Base-by-base conservation (phyloP, 345 rosid genomes). In the Euphorbia lathyris region DNA sequence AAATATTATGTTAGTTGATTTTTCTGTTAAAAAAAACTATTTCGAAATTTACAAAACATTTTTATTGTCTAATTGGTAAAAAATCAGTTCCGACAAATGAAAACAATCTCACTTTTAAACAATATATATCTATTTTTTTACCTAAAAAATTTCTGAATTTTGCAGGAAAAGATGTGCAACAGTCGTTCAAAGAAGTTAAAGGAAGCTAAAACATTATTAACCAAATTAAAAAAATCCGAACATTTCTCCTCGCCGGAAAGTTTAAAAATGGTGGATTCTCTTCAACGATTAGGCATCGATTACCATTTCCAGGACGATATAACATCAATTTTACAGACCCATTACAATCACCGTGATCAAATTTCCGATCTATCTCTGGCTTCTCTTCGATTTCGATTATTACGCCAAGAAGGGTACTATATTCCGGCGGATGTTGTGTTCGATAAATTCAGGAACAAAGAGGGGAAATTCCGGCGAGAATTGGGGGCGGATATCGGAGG, bases 321-420 rank as follows among this genome's bases (percentile, higher is more conserved):
- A 47, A 32, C 32, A 12, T 11, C 47, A 5, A 16, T 67, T 67
- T 29, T 67, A 10, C 20, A 67, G 9, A 25, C 12, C 9, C 62
- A 34, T 3, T 53, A 67, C 19, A 27, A 13, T 16, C 3, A 11
- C 3, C 1, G 0, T 13, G 1, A 25, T 17, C 67, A 23, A 26
- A 43, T 30, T 8, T 14, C 43, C 8, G 70, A 65, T 68, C 83
- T 82, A 27, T 63, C 56, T 29, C 74, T 71, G 66, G 68, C 55
- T 27, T 69, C 67, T 17, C 53, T 64, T 10, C 67, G 67, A 30
- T 64, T 64, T 16, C 67, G 67, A 9, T 64, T 64, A 30, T 26
- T 64, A 27, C 23, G 67, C 25, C 67, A 64, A 12, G 34, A 64
- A 64, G 67, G 67, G 9, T 64, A 25, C 36, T 27, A 16, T 16